Conservation (phyloP, 129 eudicot genomes). For the Flaveria linearis region DNA sequence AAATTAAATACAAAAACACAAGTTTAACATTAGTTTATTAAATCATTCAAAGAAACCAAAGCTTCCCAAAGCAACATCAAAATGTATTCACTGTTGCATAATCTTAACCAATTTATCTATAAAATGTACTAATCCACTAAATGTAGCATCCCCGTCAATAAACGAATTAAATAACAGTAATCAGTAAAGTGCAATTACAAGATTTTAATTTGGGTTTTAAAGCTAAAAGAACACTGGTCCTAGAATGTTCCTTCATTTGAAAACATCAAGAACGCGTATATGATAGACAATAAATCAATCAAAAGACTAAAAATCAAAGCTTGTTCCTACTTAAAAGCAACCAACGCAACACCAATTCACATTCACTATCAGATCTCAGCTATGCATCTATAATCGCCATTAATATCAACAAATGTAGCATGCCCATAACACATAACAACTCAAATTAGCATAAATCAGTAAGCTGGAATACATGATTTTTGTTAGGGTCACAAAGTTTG, state of each 20-base stretch:
- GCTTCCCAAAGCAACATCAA: background rate
- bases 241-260: slow-evolving; percentile 1
- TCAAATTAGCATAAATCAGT: background rate
- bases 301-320: background rate
- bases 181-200: background rate
- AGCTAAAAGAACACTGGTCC: background rate
- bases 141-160: too few relatives aligned
- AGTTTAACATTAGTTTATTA: background rate
- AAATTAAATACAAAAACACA: slow-evolving; percentile 6
- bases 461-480: slow-evolving; percentile 6
- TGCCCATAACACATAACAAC: background rate
- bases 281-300: background rate
- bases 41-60: background rate
- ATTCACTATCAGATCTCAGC: slow-evolving; percentile 19
- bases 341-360: slow-evolving; percentile 15
- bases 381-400: background rate
- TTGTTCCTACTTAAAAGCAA: slow-evolving; percentile 3
- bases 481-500: slow-evolving; percentile 13
- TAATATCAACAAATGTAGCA: background rate
- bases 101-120: background rate
- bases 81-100: background rate
- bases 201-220: background rate
- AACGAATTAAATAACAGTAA: background rate
- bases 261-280: background rate
- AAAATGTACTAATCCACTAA: background rate